A percentile compares a stretch with the other conserved stretches of the same genome.
phyloP scores from a whole-genome alignment of 140 eudicot genomes.

The Senecio squalidus region DNA sequence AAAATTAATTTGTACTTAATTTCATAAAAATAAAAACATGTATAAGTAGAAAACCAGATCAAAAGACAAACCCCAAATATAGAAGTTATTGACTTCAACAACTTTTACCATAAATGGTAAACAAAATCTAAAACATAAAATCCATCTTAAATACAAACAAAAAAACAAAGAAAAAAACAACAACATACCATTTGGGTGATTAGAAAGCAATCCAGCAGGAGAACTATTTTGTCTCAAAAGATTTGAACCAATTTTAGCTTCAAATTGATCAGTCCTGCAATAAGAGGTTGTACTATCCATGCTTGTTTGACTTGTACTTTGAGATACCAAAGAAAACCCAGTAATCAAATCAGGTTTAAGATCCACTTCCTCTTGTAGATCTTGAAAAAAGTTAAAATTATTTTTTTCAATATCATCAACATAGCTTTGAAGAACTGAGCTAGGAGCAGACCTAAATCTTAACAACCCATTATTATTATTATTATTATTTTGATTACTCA shows the following conservation, averaged over 20 bases:
- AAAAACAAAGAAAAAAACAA: constrained; percentile 4
- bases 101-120: constrained; percentile 36
- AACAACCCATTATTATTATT: constrained; percentile 51
- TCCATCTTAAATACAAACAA: not conserved
- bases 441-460: constrained; percentile 74
- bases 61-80: constrained; percentile 25
- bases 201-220: constrained; percentile 78
- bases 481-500: constrained; percentile 35
- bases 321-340: constrained; percentile 44
- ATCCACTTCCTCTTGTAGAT: constrained; percentile 34
- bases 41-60: constrained; percentile 1
- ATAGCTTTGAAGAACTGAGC: constrained; percentile 41
- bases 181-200: constrained; percentile 56
- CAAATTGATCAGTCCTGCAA: constrained; percentile 15
- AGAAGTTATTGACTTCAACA: constrained; percentile 16
- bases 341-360: constrained; percentile 18
- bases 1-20: too few relatives aligned
- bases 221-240: constrained; percentile 77
- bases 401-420: constrained; percentile 32
- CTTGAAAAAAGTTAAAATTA: constrained; percentile 23
- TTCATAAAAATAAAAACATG: not conserved
- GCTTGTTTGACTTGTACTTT: constrained; percentile 26
- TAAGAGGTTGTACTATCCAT: constrained; percentile 23
- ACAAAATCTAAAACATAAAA: constrained; percentile 5
- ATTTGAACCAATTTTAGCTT: constrained; percentile 38